phyloP scores from a whole-genome alignment of 495 filamentous ascomycete genomes.

The Daldinia childiae region DNA sequence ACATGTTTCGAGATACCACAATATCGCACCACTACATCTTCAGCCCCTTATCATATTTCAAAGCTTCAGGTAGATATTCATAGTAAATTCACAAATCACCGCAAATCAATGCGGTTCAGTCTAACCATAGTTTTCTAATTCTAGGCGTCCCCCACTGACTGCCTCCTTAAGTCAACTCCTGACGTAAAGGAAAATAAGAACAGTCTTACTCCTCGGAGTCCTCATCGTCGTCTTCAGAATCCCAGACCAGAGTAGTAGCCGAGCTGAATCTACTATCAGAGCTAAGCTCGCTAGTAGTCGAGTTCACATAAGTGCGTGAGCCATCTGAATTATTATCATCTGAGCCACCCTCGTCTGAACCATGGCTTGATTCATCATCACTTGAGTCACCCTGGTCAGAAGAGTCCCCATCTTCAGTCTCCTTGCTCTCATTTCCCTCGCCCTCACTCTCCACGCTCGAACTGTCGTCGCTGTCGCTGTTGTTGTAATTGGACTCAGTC shows the following conservation, averaged over 20 bases:
- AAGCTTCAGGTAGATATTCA: too few species aligned
- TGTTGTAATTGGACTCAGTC: background rate
- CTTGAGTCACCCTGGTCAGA: background rate
- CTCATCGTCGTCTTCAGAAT: background rate
- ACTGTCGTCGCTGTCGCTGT: background rate
- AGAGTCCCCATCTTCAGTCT: background rate
- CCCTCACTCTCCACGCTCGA: background rate
- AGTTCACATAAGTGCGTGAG: background rate
- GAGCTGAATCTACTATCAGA: background rate
- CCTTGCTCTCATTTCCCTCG: background rate
- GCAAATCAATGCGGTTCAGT: too few species aligned
- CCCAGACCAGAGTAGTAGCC: background rate
- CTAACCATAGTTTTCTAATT: too few species aligned
- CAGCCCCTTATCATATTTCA: too few species aligned
- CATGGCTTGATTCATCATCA: background rate
- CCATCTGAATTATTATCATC: background rate
- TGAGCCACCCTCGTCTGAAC: background rate
- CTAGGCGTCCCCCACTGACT: too few species aligned
- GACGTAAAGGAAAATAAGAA: too few species aligned
- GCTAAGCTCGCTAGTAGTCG: background rate
- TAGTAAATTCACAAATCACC: too few species aligned
- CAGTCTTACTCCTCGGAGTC: background rate
- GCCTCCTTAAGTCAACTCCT: too few species aligned
- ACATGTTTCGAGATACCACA: too few species aligned
- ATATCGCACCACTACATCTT: too few species aligned